Evolutionary conservation across 768 basidiomycete genomes (phyloP).

Genomic region (Neoboletus brunneissimus): DNA sequence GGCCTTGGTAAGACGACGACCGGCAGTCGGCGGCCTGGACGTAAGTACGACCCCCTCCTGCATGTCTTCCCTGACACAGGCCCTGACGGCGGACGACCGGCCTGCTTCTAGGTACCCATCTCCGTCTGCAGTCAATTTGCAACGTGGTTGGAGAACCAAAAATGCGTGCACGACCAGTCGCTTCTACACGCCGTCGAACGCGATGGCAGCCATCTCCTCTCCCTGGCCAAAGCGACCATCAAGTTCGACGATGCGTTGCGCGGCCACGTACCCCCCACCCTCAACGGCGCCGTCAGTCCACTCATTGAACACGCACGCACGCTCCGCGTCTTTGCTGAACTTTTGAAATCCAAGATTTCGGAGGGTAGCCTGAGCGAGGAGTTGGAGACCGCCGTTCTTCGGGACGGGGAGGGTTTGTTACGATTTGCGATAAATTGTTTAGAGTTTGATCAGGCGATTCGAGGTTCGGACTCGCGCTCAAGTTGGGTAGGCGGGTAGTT

Average conservation of each 20-base stretch:
- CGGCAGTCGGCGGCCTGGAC: slow-evolving; percentile 3
- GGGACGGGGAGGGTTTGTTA: slow-evolving; percentile 22
- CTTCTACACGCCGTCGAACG: slow-evolving; percentile 23
- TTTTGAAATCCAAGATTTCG: slow-evolving; percentile 9
- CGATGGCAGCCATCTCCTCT: slow-evolving; percentile 16
- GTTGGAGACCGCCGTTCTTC: slow-evolving; percentile 20
- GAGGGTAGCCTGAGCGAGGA: slow-evolving; percentile 13
- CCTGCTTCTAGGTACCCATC: slow-evolving; percentile 6
- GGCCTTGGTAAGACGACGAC: neutral
- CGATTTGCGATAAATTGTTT: slow-evolving; percentile 21
- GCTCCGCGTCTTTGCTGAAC: slow-evolving; percentile 16
- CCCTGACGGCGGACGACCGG: neutral
- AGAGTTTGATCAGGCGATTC: slow-evolving; percentile 18
- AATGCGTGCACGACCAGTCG: neutral
- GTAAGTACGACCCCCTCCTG: slow-evolving; percentile 5
- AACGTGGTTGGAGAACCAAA: slow-evolving; percentile 17
- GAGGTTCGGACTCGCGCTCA: slow-evolving; percentile 1
- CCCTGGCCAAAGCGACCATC: slow-evolving; percentile 16
- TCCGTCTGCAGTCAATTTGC: slow-evolving; percentile 15
- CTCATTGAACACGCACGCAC: slow-evolving; percentile 9
- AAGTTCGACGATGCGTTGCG: slow-evolving; percentile 19
- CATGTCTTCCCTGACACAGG: no score
- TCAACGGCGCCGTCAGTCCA: neutral
- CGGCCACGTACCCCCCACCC: neutral
- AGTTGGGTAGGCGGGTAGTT: slow-evolving; percentile 5